These are phyloP conservation scores for Paramyrothecium roridum DNA, from an alignment of 2,329 filamentous ascomycete species.

Conservation along the genomic window DNA sequence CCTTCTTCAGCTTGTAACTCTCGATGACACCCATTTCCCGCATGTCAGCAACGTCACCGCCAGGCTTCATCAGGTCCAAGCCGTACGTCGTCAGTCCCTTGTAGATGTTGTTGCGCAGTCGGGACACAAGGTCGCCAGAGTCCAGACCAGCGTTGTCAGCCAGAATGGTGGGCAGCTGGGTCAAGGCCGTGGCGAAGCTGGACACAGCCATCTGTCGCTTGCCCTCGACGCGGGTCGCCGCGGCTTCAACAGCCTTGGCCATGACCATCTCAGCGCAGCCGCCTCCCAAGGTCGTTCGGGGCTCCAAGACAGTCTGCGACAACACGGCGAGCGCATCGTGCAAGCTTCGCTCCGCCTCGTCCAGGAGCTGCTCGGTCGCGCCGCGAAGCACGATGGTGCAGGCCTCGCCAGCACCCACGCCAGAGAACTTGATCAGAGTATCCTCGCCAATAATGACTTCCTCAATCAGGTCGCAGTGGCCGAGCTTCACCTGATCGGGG, in stretches of 20 bases:
- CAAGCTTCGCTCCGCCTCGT: constrained; percentile 92
- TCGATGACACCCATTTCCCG: constrained; percentile 91
- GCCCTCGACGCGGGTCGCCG: constrained; percentile 88
- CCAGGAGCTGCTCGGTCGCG: constrained; percentile 92
- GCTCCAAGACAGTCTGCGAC: constrained; percentile 93
- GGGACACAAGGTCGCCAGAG: constrained; percentile 87
- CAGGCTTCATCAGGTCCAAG: constrained; percentile 82
- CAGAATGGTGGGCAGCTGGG: constrained; percentile 92
- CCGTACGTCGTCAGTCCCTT: constrained; percentile 91
- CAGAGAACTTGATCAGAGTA: constrained; percentile 95
- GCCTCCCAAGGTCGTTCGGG: constrained; percentile 88
- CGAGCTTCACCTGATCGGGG: constrained; percentile 93
- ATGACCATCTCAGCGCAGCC: constrained; percentile 98
- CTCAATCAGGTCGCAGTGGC: constrained; percentile 92
- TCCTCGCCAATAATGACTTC: constrained; percentile 99
- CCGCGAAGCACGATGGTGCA: constrained; percentile 96
- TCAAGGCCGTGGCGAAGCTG: constrained; percentile 81
- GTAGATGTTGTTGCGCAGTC: constrained; percentile 91
- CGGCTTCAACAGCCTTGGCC: constrained; percentile 94
- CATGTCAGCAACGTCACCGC: constrained; percentile 94
- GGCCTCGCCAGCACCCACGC: constrained; percentile 87
- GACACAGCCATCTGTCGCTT: constrained; percentile 96
- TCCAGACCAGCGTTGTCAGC: constrained; percentile 97
- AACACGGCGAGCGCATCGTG: constrained; percentile 95
- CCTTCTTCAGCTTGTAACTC: constrained; percentile 97